Evolutionary conservation across 2,329 filamentous ascomycete species (phyloP).

Genomic region (Metarhizium brunneum): DNA sequence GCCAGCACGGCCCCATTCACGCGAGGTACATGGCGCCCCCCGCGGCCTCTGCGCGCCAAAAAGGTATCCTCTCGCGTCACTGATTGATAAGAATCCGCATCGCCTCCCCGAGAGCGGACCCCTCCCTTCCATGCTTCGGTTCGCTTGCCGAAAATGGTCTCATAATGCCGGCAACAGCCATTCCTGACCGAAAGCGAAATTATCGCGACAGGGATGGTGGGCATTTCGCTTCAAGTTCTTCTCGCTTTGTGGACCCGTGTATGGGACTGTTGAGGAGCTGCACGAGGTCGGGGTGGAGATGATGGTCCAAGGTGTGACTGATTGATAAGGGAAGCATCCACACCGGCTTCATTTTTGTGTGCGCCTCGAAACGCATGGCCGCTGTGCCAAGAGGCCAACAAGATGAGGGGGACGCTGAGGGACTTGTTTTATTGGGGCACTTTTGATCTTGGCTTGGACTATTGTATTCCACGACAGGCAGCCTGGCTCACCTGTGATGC

Average conservation of each 20-base stretch:
- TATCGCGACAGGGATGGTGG: background rate
- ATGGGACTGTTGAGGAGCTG: background rate
- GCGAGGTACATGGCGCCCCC: background rate
- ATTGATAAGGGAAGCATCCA: background rate
- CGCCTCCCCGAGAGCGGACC: background rate
- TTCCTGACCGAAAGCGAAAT: background rate
- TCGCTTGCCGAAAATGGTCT: background rate
- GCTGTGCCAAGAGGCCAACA: background rate
- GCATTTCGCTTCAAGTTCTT: background rate
- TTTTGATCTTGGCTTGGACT: too few relatives aligned
- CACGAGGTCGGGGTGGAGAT: background rate
- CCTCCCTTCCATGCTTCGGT: background rate
- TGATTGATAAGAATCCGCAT: conserved; percentile 7
- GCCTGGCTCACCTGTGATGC: too few relatives aligned
- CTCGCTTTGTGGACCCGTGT: background rate
- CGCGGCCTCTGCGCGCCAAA: background rate
- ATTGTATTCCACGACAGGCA: too few relatives aligned
- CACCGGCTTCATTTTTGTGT: background rate
- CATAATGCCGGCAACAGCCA: background rate
- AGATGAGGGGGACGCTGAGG: background rate
- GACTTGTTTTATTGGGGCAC: background rate
- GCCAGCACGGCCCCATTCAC: background rate
- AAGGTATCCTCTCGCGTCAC: background rate
- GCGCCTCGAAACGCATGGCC: background rate
- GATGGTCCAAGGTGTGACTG: background rate